A percentile compares a stretch with the other conserved stretches of the same genome.
Conservation (phyloP, 2,329 filamentous ascomycete species). For the Sclerotinia nivalis region DNA sequence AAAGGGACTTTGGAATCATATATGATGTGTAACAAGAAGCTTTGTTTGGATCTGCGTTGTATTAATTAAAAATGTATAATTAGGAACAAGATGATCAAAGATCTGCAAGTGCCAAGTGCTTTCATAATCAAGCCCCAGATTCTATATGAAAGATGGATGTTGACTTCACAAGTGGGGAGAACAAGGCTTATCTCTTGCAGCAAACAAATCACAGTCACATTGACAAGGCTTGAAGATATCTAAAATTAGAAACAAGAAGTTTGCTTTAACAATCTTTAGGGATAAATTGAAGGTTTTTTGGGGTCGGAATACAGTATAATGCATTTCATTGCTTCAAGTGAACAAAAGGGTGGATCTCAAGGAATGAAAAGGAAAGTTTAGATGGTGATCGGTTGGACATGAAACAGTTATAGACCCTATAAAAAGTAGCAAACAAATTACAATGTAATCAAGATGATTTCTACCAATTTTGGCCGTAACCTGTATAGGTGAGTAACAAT, state of each 20-base stretch:
- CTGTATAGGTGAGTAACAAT: no score
- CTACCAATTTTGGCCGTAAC: background rate
- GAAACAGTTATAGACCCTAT: conserved; percentile 1
- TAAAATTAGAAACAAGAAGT: background rate
- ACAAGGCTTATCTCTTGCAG: conserved; percentile 5
- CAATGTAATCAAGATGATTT: background rate
- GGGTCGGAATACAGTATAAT: background rate
- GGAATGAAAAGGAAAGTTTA: conserved; percentile 5
- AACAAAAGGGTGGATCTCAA: background rate
- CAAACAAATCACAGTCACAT: conserved; percentile 3
- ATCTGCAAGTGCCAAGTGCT: background rate
- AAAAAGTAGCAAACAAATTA: background rate
- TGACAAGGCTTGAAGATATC: background rate
- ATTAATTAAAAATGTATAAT: background rate
- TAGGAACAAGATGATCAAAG: background rate
- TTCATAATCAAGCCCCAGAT: background rate
- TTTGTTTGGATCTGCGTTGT: background rate
- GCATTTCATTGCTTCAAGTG: background rate
- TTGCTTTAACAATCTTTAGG: background rate
- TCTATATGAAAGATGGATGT: background rate
- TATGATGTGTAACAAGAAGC: background rate
- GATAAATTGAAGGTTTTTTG: background rate
- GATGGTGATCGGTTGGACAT: background rate
- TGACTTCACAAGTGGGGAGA: conserved; percentile 8
- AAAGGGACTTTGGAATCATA: background rate